Base-by-base conservation (phyloP, 192 early-diverging fungal genomes). In the Umbelopsis sp. region DNA sequence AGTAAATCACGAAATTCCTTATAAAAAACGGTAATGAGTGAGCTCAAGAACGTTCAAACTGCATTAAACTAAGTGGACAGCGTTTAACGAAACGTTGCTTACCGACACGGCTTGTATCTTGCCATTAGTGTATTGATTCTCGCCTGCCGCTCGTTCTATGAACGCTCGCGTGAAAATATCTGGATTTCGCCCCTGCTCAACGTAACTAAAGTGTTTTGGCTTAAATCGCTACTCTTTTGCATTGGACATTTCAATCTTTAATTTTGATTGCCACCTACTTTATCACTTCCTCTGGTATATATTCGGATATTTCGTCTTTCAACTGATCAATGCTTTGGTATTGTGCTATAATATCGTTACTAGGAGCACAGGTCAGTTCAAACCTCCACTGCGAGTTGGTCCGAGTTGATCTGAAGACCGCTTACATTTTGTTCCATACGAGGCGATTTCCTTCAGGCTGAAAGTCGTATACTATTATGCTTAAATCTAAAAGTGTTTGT, bases 51-150 rank as follows among this genome's bases (percentile, higher is more conserved):
- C 1, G 1, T 30, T 3, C 3, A 30, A 30, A 30, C 27, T 30
- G 27, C 27, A 30, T 30, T 30, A 30, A 30, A 30, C 27, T 3
- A 30, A 30, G 7, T 4, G 37, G 5, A 49, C 13, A 20, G 46
- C 6, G 20, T 30, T 33, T 50, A 66, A 41, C 18, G 16, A 55
- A 49, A 48, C 33, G 21, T 9, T 22, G 47, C 70, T 72, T 81
- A 80, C 84, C 64, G 81, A 74, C 22, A 86, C 74, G 11, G 84
- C 81, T 22, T 75, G 70, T 55, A 86, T 80, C 46, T 86, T 86
- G 52, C 84, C 84, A 48, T 86, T 83, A 0, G 84, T 86, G 55
- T 80, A 83, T 41, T 86, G 84, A 44, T 86, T 86, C 50, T 86
- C 84, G 47, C 78, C 82, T 22, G 80, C 84, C 27, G 81, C 78